Evolutionary conservation across 331 rosid species (phyloP), one percentile per base, ranked within the genome.

Genomic region (Phaseolus coccineus): DNA sequence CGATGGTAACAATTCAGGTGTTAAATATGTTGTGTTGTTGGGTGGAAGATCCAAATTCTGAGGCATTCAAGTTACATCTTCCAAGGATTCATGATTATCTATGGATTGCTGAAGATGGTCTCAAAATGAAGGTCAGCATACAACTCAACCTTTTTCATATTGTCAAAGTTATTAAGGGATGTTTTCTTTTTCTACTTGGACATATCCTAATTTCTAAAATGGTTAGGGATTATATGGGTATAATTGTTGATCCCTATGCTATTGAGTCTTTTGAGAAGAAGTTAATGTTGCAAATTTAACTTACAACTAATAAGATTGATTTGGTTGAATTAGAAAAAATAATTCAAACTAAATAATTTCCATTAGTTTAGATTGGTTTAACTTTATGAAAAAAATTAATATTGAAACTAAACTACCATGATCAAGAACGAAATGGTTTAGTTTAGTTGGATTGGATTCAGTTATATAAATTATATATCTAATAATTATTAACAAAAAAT

Each of bases 21-120:
- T 84, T 93, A 84, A 93, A 93, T 76, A 91, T 93, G 98, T 91
- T 93, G 69, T 93, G 98, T 76, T 93, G 98, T 81, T 93, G 97
- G 97, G 91, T 83, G 39, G 98, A 93, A 81, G 97, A 93, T 86
- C 92, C 94, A 44, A 93, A 91, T 85, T 91, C 94, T 37, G 97
- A 91, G 85, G 93, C 95, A 77, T 93, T 91, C 86, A 93, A 88
- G 87, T 77, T 88, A 84, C 98, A 93, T 86, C 91, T 93, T 88
- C 98, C 98, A 63, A 87, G 98, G 84, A 71, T 93, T 81, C 27
- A 84, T 77, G 98, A 93, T 82, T 91, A 83, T 81, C 78, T 93
- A 52, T 93, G 98, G 98, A 56, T 93, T 80, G 98, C 98, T 88
- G 98, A 93, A 83, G 98, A 93, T 77, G 98, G 98, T 86, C 90